Base-by-base conservation (phyloP, 2,329 filamentous ascomycete species). In the Ceratocystis smalleyi region DNA sequence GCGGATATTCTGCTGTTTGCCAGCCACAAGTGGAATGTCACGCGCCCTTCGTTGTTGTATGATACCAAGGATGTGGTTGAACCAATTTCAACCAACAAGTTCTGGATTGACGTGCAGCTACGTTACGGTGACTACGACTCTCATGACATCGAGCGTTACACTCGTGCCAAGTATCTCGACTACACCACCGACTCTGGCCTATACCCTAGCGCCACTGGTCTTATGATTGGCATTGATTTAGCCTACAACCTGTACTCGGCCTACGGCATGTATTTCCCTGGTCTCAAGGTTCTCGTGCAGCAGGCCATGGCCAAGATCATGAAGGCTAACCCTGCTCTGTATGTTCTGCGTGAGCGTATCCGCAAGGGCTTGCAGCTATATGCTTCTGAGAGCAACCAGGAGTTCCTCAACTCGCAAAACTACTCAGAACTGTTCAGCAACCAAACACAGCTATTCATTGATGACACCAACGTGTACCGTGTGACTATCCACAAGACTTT, bases 401-500 rank as follows among this genome's bases (percentile, higher is more conserved):
- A 99, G 76, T 99, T 99, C 80, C 77, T 99, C 69, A 99, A 99
- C 78, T 97, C 92, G 0, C 94, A 99, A 76, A 99, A 99, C 74
- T 99, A 99, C 78, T 96, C 94, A 0, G 94, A 99, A 73, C 81
- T 99, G 43, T 99, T 99, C 81, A 99, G 92, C 79, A 96, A 96
- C 75, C 92, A 97, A 77, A 95, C 95, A 35, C 94, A 99, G 77
- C 81, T 99, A 59, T 99, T 99, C 78, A 97, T 99, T 68, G 94
- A 99, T 70, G 94, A 99, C 73, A 99, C 94, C 67, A 99, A 99
- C 71, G 95, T 99, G 62, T 99, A 99, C 74, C 91, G 94, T 78
- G 94, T 99, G 67, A 99, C 94, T 0, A 99, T 99, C 68, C 94
- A 99, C 81, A 99, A 99, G 83, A 99, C 94, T 0, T 99, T 99